Base-by-base conservation (phyloP, 2,329 filamentous ascomycete genomes). In the Annulohypoxylon truncatum region DNA sequence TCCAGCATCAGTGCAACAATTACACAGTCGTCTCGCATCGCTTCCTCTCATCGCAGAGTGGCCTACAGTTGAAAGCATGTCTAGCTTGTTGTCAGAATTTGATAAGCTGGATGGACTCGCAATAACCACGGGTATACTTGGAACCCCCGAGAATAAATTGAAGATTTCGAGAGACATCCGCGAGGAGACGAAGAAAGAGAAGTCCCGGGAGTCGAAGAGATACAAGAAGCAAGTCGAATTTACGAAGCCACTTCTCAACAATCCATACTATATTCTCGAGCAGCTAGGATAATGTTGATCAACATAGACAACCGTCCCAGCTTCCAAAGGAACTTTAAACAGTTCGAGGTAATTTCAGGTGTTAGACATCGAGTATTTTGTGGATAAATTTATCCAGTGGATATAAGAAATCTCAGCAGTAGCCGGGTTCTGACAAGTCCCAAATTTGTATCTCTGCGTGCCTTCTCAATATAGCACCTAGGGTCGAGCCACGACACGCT, bases 21-120 rank as follows among this genome's bases (percentile, higher is more conserved):
- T 76, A 42, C 67, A 51, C 18, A 35, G 68, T 46, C 26, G 31
- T 38, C 69, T 76, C 12, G 20, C 35, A n/a, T 52, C 50, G 1
- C 67, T 75, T 9, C 74, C 73, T 22, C 5, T 40, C 12, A 74
- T 76, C 22, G 29, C 52, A 3, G 70, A 75, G 38, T 76, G 74
- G 74, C 74, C 74, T 38, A 72, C 70, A 1, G 59, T 74, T 10
- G 69, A 71, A 50, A 66, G 56, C 4, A 70, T 76, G 29, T 51
- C 50, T 12, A 50, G 26, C 4, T 26, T 55, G 13, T 53, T 76
- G 18, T 61, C 61, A 12, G 20, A 56, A 20, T 68, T 71, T 29
- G 44, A 20, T 1, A 54, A 68, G 8, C 51, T 52, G 2, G 53
- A 63, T 29, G 56, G 65, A 8, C 55, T 73, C 6, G 28, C 57